Percentiles rank a stretch among this genome's conserved stretches.
These are phyloP conservation scores for Rhynchospora tenuis DNA, from an alignment of 176 grass and related monocot genomes.

Conservation along the genomic window DNA sequence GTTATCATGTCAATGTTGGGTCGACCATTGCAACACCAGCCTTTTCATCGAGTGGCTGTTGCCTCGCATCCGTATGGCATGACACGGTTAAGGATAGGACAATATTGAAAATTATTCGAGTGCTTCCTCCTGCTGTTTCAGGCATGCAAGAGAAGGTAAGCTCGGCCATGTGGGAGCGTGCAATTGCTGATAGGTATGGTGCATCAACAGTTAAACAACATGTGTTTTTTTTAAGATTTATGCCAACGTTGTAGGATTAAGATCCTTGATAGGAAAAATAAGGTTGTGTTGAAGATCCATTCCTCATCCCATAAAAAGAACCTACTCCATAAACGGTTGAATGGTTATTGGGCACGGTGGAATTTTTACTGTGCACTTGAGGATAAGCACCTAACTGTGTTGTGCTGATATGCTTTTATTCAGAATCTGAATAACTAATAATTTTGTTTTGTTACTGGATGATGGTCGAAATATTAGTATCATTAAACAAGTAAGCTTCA, in stretches of 20 bases:
- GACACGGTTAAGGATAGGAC: conserved; percentile 90
- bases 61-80: conserved; percentile 96
- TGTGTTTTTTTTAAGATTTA: not conserved
- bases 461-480: not conserved
- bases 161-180: conserved; percentile 83
- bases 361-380: not conserved
- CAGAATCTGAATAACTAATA: not conserved
- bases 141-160: conserved; percentile 57
- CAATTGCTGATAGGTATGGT: conserved; percentile 90
- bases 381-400: not conserved
- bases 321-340: not conserved
- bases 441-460: not conserved
- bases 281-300: not conserved
- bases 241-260: conserved; percentile 23
- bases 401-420: not conserved
- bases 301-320: not conserved
- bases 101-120: conserved; percentile 95
- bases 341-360: not conserved
- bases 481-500: not conserved
- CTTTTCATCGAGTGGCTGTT: conserved; percentile 92
- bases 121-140: conserved; percentile 83
- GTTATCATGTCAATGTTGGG: conserved; percentile 92
- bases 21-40: conserved; percentile 93
- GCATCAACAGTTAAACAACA: not conserved
- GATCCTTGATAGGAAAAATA: conserved; percentile 7